Conservation (phyloP, 352 stramenopile genomes). For the Elongisporangium senticosum region DNA sequence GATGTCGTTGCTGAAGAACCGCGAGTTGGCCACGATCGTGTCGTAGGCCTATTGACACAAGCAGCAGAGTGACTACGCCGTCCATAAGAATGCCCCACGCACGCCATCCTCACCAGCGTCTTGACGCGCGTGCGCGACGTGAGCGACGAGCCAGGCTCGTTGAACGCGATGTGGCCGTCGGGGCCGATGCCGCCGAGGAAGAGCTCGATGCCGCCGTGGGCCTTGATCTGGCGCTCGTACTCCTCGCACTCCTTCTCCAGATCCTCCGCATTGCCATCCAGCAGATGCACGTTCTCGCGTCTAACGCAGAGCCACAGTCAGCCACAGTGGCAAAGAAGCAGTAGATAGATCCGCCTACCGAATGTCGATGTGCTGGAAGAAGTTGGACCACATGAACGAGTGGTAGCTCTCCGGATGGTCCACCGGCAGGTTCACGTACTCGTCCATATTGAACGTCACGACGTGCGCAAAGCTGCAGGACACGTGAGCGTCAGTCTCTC, state of each 20-base stretch:
- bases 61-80: neutral
- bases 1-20: conserved; percentile 83
- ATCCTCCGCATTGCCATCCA: conserved; percentile 80
- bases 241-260: conserved; percentile 69
- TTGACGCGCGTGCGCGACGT: conserved; percentile 82
- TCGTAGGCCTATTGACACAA: conserved; percentile 59
- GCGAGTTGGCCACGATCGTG: conserved; percentile 85
- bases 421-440: conserved; percentile 77
- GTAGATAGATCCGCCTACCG: neutral
- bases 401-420: conserved; percentile 87
- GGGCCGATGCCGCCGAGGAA: conserved; percentile 90
- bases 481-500: neutral
- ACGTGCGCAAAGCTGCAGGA: conserved; percentile 74
- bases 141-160: conserved; percentile 85
- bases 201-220: conserved; percentile 84
- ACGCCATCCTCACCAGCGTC: conserved; percentile 42
- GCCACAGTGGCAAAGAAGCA: neutral
- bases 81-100: neutral
- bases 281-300: conserved; percentile 84
- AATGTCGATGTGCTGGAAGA: conserved; percentile 90
- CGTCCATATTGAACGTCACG: conserved; percentile 91
- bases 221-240: conserved; percentile 84
- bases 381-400: conserved; percentile 87
- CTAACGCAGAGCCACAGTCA: conserved; percentile 13
- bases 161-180: conserved; percentile 93